Evolutionary conservation across 2,329 filamentous ascomycete genomes (phyloP).

Genomic region (Botrytis hyacinthi): DNA sequence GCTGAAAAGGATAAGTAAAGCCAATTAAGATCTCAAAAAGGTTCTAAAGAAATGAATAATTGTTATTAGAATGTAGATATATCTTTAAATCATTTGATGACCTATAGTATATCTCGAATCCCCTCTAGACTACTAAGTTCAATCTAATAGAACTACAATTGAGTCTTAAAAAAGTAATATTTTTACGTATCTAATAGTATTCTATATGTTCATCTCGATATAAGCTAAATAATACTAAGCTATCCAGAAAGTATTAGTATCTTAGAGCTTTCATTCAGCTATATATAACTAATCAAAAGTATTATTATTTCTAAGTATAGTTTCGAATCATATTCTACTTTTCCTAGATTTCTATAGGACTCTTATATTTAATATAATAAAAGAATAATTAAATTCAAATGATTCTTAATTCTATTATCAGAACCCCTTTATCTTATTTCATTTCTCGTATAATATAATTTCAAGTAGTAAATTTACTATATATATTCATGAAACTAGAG

Average conservation of each 20-base stretch:
- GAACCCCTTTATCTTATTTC: background rate
- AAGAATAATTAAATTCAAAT: background rate
- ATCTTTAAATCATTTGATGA: background rate
- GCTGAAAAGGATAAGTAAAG: accelerated
- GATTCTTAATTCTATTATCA: background rate
- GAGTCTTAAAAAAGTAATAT: background rate
- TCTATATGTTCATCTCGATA: background rate
- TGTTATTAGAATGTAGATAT: background rate
- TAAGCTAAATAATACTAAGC: background rate
- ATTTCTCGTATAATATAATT: background rate
- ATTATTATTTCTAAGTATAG: accelerated
- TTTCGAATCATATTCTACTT: accelerated
- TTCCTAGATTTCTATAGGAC: accelerated
- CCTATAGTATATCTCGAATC: background rate
- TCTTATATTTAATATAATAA: background rate
- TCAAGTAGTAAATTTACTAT: accelerated
- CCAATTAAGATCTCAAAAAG: accelerated
- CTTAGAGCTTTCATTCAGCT: no score
- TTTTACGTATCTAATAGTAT: accelerated
- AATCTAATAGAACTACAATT: background rate
- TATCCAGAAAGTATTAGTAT: background rate
- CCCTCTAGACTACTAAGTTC: background rate
- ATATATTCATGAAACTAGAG: background rate
- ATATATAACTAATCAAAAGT: background rate
- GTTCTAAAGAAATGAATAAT: accelerated